Evolutionary conservation across 305 asterid genomes (phyloP), one percentile per base, ranked within the genome.

Genomic region (Fraxinus sp.): DNA sequence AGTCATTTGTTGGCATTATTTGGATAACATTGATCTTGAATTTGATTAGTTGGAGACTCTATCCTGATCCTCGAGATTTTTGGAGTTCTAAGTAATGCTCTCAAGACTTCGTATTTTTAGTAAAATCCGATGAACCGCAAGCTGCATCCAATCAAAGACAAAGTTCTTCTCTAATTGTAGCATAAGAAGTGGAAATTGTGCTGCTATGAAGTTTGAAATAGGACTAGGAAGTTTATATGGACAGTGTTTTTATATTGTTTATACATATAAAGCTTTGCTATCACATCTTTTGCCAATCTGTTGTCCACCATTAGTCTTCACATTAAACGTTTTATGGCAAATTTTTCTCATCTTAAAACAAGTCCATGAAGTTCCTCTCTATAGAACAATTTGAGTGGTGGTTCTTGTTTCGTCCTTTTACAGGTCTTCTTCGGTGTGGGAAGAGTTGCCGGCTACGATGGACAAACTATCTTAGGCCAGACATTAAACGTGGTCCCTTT

Each of bases 401-500:
- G 37, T 70, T 35, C 32, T 41, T n/a, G 18, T 36, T 57, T 75
- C 66, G 33, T 77, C 36, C 35, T 7, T 77, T 44, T 22, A 0
- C 83, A 95, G 99, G 99, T 10, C 98, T 96, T 84, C 94, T 92
- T 82, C 95, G 99, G 0, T 96, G 99, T 74, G 99, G 99, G 80
- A 96, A 96, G 93, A 96, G 99, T 86, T 96, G 99, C 64, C 85
- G 99, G 3, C 88, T 96, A 3, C 87, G 99, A 36, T 96, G 99
- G 98, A 89, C 97, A 7, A 96, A 96, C 89, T 96, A 96, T 82
- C 98, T 96, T 10, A 89, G 98, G 86, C 98, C 99, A 7, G 98
- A 94, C 88, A 95, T 95, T 33, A 95, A 91, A 84, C 93, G 98
- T 8, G 98, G 99, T 18, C 97, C 98, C 1, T 95, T 95, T 79